Conservation (phyloP, 129 eudicot genomes). For the Scalesia atractyloides region DNA sequence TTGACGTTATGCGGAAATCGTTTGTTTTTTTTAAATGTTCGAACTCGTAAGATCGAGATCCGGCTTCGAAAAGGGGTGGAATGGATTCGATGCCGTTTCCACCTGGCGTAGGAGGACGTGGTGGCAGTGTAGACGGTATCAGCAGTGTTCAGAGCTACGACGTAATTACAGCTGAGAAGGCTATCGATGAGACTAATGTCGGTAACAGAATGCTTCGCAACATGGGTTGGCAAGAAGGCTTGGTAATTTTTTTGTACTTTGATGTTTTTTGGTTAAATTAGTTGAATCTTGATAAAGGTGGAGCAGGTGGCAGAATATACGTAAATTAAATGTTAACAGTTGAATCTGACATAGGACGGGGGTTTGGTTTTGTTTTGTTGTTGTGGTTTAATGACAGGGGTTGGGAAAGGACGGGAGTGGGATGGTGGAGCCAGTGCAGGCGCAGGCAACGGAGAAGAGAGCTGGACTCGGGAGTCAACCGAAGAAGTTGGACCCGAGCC, state of each 20-base stretch:
- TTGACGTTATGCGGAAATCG: constrained; percentile 54
- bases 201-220: constrained; percentile 97
- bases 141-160: constrained; percentile 56
- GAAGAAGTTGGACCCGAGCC: constrained; percentile 80
- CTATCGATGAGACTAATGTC: constrained; percentile 90
- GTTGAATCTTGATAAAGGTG: constrained; percentile 8
- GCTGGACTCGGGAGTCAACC: constrained; percentile 95
- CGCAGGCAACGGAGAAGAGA: constrained; percentile 70
- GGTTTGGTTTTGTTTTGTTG: constrained; percentile 29
- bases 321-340: background rate
- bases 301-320: constrained; percentile 13
- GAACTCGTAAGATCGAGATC: constrained; percentile 79
- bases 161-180: constrained; percentile 89
- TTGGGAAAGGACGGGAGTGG: constrained; percentile 97
- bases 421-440: constrained; percentile 97
- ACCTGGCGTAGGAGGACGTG: constrained; percentile 98
- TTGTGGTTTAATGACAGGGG: constrained; percentile 54
- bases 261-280: constrained; percentile 7
- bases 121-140: constrained; percentile 50
- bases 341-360: constrained; percentile 40
- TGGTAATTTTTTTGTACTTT: constrained; percentile 61
- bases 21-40: constrained; percentile 38
- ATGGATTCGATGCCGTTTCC: constrained; percentile 96
- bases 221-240: constrained; percentile 99
- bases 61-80: constrained; percentile 55